Evolutionary conservation across 1,284 basidiomycete species (phyloP).

Genomic region (Laetiporus sulphureus): DNA sequence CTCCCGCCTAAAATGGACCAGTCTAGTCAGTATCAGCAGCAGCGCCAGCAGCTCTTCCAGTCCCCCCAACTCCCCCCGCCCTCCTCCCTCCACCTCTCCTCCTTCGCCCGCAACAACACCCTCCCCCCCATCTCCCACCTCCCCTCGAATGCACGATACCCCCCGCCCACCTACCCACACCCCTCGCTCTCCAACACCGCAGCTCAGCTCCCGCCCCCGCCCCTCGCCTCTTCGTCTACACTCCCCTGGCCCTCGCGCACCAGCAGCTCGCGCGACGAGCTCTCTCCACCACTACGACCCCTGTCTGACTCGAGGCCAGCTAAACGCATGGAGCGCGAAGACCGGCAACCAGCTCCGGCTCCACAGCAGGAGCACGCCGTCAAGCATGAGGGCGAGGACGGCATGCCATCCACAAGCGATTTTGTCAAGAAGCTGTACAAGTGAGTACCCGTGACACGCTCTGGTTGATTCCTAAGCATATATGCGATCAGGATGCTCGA

Average conservation of each 20-base stretch:
- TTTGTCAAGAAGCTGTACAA: conserved; percentile 97
- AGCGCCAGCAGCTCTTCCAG: conserved; percentile 22
- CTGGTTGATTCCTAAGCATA: too few species aligned
- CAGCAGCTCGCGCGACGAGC: conserved; percentile 29
- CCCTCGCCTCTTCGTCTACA: conserved; percentile 20
- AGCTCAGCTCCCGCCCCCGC: conserved; percentile 23
- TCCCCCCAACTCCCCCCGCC: conserved; percentile 38
- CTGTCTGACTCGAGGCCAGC: conserved; percentile 18
- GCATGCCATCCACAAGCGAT: conserved; percentile 75
- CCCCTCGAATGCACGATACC: conserved; percentile 23
- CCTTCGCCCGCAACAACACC: conserved; percentile 31
- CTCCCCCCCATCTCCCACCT: conserved; percentile 29
- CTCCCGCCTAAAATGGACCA: conserved; percentile 17
- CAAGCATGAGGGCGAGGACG: conserved; percentile 41
- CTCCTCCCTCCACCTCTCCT: conserved; percentile 35
- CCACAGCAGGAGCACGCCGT: conserved; percentile 16
- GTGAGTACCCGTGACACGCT: conserved; percentile 35
- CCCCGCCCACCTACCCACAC: conserved; percentile 29
- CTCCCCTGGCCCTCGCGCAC: conserved; percentile 29
- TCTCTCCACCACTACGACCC: conserved; percentile 22
- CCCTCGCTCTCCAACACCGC: conserved; percentile 27
- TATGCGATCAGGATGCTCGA: conserved; percentile 89
- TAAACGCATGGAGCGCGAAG: conserved; percentile 21
- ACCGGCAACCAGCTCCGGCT: conserved; percentile 17
- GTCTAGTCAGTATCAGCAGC: conserved; percentile 18